phyloP scores from a whole-genome alignment of 2,329 filamentous ascomycete genomes.

The Neofusicoccum umdonicola region DNA sequence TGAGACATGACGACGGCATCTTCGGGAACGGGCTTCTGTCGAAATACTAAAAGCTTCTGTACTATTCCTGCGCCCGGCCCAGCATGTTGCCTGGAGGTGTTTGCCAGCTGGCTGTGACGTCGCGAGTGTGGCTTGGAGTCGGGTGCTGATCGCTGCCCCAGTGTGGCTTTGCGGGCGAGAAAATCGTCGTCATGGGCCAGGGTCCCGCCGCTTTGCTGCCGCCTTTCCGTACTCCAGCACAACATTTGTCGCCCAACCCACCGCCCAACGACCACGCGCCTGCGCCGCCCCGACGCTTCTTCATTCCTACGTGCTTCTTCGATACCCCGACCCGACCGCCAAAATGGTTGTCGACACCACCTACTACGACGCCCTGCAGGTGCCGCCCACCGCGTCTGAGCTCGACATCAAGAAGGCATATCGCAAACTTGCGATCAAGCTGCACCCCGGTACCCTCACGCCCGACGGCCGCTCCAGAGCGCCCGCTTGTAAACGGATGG shows the following conservation, averaged over 20 bases:
- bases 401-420: conserved; percentile 98
- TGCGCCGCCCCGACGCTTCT: not conserved
- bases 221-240: conserved; percentile 4
- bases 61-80: not conserved
- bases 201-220: conserved; percentile 12
- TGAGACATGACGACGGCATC: conserved; percentile 16
- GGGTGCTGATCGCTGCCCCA: conserved; percentile 13
- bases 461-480: not conserved
- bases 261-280: not conserved
- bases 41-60: conserved; percentile 14
- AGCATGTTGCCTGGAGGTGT: not conserved
- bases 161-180: conserved; percentile 10
- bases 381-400: conserved; percentile 79
- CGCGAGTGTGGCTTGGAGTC: conserved; percentile 2
- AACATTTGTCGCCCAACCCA: not conserved
- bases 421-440: conserved; percentile 84
- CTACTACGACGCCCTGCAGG: conserved; percentile 85
- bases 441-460: conserved; percentile 69
- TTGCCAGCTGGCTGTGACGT: not conserved
- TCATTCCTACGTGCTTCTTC: not conserved
- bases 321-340: conserved; percentile 25
- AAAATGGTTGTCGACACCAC: conserved; percentile 81
- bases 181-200: conserved; percentile 16
- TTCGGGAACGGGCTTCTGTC: conserved; percentile 16
- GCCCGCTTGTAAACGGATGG: conserved; percentile 5